Evolutionary conservation across 2,329 filamentous ascomycete species (phyloP).

Genomic region (Fusarium pseudonygamai): DNA sequence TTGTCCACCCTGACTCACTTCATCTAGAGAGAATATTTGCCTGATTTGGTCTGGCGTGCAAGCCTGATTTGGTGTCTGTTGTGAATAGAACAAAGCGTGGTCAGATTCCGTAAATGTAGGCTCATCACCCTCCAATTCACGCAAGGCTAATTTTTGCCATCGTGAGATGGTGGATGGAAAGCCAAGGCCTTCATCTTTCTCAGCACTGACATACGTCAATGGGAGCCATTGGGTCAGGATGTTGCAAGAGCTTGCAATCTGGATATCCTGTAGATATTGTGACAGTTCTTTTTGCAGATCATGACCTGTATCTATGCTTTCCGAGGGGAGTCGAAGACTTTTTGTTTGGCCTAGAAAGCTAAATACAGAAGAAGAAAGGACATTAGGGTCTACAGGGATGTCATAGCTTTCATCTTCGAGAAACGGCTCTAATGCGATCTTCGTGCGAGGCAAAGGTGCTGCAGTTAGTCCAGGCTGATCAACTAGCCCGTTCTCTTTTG

Average conservation of each 20-base stretch:
- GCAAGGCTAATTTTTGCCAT: constrained; percentile 37
- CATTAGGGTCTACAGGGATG: background rate
- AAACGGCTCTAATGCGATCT: constrained; percentile 13
- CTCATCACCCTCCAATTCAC: constrained; percentile 42
- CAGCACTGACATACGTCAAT: constrained; percentile 30
- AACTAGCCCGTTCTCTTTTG: constrained; percentile 30
- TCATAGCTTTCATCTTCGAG: background rate
- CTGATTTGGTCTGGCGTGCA: background rate
- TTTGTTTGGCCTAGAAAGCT: background rate
- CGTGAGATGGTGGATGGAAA: constrained; percentile 38
- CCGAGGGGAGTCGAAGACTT: constrained; percentile 32
- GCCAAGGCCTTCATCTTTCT: constrained; percentile 42
- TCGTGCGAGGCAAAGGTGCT: constrained; percentile 24
- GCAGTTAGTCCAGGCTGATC: constrained; percentile 32
- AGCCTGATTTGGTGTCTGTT: background rate
- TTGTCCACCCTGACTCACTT: background rate
- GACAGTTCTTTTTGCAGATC: constrained; percentile 33
- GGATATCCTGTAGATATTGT: constrained; percentile 34
- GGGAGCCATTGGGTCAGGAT: constrained; percentile 46
- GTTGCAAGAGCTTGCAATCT: constrained; percentile 26
- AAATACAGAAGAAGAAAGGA: background rate
- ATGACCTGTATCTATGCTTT: constrained; percentile 40
- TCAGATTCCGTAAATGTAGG: background rate
- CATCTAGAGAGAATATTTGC: constrained; percentile 7
- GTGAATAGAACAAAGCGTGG: background rate